A percentile compares a stretch with the other conserved stretches of the same genome.
Evolutionary conservation across 2,329 filamentous ascomycete genomes (phyloP).

Genomic region (Hypoxylon sp.): DNA sequence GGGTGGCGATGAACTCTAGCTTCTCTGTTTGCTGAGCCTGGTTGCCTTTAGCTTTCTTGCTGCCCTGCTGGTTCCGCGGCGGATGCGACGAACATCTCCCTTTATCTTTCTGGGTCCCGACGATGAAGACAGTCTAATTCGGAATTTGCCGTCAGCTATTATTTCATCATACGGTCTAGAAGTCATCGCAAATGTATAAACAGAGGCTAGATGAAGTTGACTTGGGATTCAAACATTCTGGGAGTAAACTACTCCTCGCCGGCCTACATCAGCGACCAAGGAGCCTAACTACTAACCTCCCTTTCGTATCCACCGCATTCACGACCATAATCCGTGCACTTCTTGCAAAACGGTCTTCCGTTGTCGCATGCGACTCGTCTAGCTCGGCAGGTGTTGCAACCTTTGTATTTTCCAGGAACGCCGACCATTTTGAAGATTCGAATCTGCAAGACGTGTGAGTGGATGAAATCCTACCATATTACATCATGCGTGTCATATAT

Average conservation of each 20-base stretch:
- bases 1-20: conserved; percentile 54
- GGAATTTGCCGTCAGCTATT: conserved; percentile 17
- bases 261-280: conserved; percentile 7
- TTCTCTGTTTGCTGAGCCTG: conserved; percentile 38
- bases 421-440: conserved; percentile 66
- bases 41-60: conserved; percentile 54
- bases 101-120: conserved; percentile 68
- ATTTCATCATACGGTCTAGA: not conserved
- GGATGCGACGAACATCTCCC: conserved; percentile 72
- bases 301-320: conserved; percentile 74
- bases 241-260: conserved; percentile 26
- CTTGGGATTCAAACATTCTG: conserved; percentile 9
- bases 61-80: conserved; percentile 61
- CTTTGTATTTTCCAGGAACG: conserved; percentile 74
- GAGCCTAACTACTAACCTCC: conserved; percentile 58
- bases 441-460: conserved; percentile 29
- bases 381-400: conserved; percentile 73
- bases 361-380: conserved; percentile 67
- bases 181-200: not conserved
- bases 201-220: conserved; percentile 11
- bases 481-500: conserved; percentile 21
- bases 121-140: conserved; percentile 68
- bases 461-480: not conserved
- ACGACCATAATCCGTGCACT: conserved; percentile 70
- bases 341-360: conserved; percentile 71